A percentile compares a stretch with the other conserved stretches of the same genome.
phyloP scores from a whole-genome alignment of 2,329 filamentous ascomycete genomes.

The Arthrobotrys entomopaga region DNA sequence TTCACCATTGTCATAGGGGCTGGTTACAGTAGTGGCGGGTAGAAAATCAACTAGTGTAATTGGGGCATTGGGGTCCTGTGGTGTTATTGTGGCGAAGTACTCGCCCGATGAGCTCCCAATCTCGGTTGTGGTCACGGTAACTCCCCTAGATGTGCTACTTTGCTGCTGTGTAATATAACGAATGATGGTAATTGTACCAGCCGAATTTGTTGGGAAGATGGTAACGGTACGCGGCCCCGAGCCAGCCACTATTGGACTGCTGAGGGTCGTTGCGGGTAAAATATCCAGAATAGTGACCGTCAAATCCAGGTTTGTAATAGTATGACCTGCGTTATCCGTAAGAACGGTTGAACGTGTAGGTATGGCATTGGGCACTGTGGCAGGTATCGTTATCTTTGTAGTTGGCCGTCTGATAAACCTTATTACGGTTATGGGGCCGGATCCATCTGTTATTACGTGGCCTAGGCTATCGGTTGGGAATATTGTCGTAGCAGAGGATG shows the following conservation, averaged over 20 bases:
- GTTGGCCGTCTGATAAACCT: not conserved
- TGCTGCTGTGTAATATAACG: not conserved
- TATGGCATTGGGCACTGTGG: not conserved
- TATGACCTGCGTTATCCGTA: not conserved
- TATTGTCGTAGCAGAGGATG: not conserved
- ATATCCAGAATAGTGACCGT: not conserved
- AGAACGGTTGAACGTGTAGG: not conserved
- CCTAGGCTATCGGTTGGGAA: not conserved
- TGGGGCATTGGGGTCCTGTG: not conserved
- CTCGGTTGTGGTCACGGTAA: not conserved
- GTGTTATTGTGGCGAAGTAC: not conserved
- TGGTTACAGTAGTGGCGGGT: not conserved
- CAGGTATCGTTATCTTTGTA: not conserved
- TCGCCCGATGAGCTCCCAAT: not conserved
- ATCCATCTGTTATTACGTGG: not conserved
- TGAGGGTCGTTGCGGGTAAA: not conserved
- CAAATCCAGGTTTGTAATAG: not conserved
- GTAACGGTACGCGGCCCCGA: not conserved
- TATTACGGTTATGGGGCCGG: not conserved
- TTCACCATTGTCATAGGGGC: not conserved
- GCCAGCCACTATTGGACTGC: not conserved
- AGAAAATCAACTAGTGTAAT: not conserved
- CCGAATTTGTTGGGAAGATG: not conserved
- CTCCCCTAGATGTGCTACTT: not conserved
- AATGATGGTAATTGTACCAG: not conserved